These are phyloP conservation scores for Imleria badia DNA, from an alignment of 768 basidiomycete species.

Conservation along the genomic window DNA sequence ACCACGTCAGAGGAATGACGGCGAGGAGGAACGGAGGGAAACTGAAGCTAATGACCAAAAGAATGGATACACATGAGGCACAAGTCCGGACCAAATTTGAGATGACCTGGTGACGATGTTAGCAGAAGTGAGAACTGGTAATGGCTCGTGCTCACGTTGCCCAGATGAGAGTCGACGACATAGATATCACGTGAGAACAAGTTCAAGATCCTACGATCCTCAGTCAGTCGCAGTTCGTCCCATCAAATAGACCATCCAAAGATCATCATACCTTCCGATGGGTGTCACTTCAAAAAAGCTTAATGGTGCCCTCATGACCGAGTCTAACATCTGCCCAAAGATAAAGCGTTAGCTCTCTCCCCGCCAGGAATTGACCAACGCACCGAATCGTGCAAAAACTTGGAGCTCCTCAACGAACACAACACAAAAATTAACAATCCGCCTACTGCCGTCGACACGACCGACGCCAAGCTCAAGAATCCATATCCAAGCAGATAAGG, in stretches of 20 bases:
- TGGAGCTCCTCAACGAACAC: slow-evolving; percentile 73
- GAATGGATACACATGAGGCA: slow-evolving; percentile 55
- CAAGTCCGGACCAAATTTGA: slow-evolving; percentile 68
- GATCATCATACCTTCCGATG: slow-evolving; percentile 60
- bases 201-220: slow-evolving; percentile 66
- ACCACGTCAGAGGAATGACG: slow-evolving; percentile 70
- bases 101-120: slow-evolving; percentile 44
- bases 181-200: slow-evolving; percentile 89
- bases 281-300: slow-evolving; percentile 92
- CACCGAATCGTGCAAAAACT: slow-evolving; percentile 74
- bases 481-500: slow-evolving; percentile 66
- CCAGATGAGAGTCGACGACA: slow-evolving; percentile 81
- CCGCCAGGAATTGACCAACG: slow-evolving; percentile 21
- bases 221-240: not conserved
- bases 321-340: slow-evolving; percentile 56
- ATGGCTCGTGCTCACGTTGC: slow-evolving; percentile 41
- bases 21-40: slow-evolving; percentile 82
- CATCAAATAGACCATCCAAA: not conserved
- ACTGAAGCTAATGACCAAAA: slow-evolving; percentile 73
- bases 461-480: slow-evolving; percentile 58
- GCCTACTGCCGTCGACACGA: slow-evolving; percentile 51
- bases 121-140: not conserved
- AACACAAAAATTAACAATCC: slow-evolving; percentile 73
- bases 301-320: slow-evolving; percentile 80
- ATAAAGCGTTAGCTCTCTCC: too few relatives aligned